Percentiles rank a stretch among this genome's conserved stretches.
phyloP scores from a whole-genome alignment of 306 rosid species.

The Corylus americana region DNA sequence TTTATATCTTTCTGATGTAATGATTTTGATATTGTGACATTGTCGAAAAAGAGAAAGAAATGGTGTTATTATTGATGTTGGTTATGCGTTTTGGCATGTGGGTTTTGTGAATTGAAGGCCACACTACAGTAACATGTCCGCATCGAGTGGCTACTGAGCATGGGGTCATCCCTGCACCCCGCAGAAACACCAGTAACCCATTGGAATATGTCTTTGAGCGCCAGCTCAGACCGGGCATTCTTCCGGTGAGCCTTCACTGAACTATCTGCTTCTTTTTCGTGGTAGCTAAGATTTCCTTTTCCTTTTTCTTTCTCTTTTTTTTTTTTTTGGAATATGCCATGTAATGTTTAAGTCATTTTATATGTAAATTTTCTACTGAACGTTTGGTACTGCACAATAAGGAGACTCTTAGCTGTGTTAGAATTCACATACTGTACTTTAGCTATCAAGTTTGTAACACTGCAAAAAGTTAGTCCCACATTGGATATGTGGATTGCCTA shows the following conservation, averaged over 20 bases:
- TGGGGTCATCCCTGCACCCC: slow-evolving; percentile 86
- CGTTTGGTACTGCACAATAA: not conserved
- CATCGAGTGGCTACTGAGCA: slow-evolving; percentile 77
- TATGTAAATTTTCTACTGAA: slow-evolving; percentile 1
- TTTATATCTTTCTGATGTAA: not conserved
- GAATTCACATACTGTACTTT: not conserved
- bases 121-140: slow-evolving; percentile 88
- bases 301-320: not conserved
- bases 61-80: not conserved
- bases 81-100: slow-evolving; percentile 10
- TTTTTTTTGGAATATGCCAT: not conserved
- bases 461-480: no score
- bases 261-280: not conserved
- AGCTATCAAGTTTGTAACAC: not conserved
- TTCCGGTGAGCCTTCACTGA: slow-evolving; percentile 46
- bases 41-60: not conserved
- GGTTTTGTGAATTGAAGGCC: slow-evolving; percentile 61
- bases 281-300: slow-evolving; percentile 7
- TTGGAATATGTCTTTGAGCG: slow-evolving; percentile 81
- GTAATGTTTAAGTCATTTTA: not conserved
- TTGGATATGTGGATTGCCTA: no score
- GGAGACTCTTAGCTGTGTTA: not conserved
- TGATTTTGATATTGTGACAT: not conserved
- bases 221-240: slow-evolving; percentile 60
- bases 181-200: slow-evolving; percentile 54